Evolutionary conservation across 495 filamentous ascomycete species (phyloP).

Genomic region (Podospora comata): DNA sequence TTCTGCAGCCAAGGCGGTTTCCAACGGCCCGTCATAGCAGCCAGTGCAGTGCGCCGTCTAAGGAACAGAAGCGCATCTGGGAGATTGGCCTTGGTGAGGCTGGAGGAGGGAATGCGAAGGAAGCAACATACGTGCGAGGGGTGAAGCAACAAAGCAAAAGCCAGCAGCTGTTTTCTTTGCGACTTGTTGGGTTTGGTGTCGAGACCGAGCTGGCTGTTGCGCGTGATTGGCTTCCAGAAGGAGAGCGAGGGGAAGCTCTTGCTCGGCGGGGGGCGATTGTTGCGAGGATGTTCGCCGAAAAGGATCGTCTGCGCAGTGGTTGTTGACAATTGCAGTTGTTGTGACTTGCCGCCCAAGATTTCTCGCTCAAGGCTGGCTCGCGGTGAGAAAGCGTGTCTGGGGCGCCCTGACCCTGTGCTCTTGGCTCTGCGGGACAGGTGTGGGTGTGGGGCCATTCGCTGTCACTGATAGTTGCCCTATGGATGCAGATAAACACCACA

Average conservation of each 20-base stretch:
- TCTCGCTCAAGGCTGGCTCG: not conserved
- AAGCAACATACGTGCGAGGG: conserved; percentile 8
- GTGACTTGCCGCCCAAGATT: conserved; percentile 16
- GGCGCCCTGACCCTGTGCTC: not conserved
- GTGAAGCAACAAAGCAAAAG: conserved; percentile 15
- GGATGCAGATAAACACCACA: conserved; percentile 2
- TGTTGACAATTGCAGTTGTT: conserved; percentile 7
- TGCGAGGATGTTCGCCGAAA: not conserved
- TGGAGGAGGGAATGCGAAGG: not conserved
- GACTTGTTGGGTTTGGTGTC: not conserved
- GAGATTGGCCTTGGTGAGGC: not conserved
- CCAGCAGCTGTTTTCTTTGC: not conserved
- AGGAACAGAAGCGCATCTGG: not conserved
- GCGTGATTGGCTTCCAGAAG: conserved; percentile 7
- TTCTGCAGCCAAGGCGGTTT: conserved; percentile 22
- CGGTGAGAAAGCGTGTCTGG: not conserved
- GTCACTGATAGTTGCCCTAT: not conserved
- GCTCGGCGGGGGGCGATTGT: not conserved
- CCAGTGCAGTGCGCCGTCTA: not conserved
- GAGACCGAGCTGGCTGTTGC: not conserved
- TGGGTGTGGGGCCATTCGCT: not conserved
- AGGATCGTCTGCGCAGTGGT: not conserved
- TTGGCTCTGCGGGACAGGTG: conserved; percentile 5
- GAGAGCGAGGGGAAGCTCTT: not conserved
- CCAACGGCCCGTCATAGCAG: conserved; percentile 19